Evolutionary conservation across 768 basidiomycete species (phyloP).

Genomic region (Boletus bicolor): DNA sequence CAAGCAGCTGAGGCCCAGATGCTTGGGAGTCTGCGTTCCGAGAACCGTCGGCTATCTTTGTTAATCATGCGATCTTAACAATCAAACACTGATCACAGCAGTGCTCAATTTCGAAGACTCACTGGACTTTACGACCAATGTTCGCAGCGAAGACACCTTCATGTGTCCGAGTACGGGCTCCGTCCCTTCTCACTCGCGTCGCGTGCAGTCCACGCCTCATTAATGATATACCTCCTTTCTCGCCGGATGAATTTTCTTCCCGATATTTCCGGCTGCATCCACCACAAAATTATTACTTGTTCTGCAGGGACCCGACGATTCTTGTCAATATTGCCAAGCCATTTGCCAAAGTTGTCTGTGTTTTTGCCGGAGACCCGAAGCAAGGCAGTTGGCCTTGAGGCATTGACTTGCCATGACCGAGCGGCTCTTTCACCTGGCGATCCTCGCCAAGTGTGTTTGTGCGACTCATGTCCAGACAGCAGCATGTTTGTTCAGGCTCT

Average conservation of each 20-base stretch:
- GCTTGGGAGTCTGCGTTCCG: not conserved
- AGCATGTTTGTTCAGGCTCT: not conserved
- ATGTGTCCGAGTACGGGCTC: not conserved
- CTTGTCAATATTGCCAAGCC: not conserved
- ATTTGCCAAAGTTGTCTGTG: not conserved
- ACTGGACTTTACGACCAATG: too few relatives aligned
- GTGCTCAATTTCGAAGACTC: not conserved
- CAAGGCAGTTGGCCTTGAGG: not conserved
- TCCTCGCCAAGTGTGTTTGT: not conserved
- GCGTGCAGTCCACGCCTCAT: not conserved
- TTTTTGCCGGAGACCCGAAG: not conserved
- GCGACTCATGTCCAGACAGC: not conserved
- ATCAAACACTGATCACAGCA: not conserved
- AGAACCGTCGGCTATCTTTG: too few relatives aligned
- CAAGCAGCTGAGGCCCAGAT: not conserved
- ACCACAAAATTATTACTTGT: not conserved
- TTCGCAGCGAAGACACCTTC: not conserved
- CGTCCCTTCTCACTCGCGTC: not conserved
- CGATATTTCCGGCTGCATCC: not conserved
- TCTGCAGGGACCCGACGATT: not conserved
- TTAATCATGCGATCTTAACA: not conserved
- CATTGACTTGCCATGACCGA: not conserved
- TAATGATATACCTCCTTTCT: not conserved
- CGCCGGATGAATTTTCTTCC: not conserved
- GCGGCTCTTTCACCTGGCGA: too few relatives aligned